phyloP scores from a whole-genome alignment of 352 stramenopile species.

The Pythium pyrilobum region DNA sequence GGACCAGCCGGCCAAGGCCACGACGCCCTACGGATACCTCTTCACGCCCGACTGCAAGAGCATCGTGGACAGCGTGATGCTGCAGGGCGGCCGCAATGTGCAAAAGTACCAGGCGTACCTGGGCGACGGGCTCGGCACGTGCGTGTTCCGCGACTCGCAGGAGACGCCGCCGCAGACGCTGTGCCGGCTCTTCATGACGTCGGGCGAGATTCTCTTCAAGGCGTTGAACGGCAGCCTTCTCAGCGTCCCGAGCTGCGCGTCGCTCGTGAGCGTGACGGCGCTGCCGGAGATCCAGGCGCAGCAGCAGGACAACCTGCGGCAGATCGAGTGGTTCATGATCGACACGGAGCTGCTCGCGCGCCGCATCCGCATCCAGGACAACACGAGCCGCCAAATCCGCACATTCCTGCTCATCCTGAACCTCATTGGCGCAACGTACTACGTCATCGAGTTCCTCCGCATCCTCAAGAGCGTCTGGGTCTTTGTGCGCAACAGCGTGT shows the following conservation, averaged over 20 bases:
- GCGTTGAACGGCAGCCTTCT: conserved; percentile 23
- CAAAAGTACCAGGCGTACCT: conserved; percentile 41
- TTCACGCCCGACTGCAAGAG: conserved; percentile 28
- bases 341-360: conserved; percentile 71
- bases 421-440: conserved; percentile 26
- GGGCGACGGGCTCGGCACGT: conserved; percentile 32
- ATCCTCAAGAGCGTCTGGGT: conserved; percentile 9
- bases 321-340: conserved; percentile 73
- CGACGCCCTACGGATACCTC: conserved; percentile 33
- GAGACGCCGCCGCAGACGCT: conserved; percentile 32
- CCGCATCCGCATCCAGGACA: conserved; percentile 29
- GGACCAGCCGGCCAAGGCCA: background rate
- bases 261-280: conserved; percentile 23
- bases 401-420: conserved; percentile 78
- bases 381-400: conserved; percentile 95
- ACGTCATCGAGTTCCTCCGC: conserved; percentile 30
- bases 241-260: conserved; percentile 15
- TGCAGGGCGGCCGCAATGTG: conserved; percentile 31
- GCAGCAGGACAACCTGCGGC: conserved; percentile 90
- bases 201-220: conserved; percentile 23
- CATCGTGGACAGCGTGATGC: conserved; percentile 21
- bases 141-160: conserved; percentile 31
- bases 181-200: conserved; percentile 29
- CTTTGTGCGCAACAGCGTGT: background rate
- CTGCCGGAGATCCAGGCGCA: background rate